phyloP scores from a whole-genome alignment of 495 filamentous ascomycete genomes.

The Daldinia grandis region DNA sequence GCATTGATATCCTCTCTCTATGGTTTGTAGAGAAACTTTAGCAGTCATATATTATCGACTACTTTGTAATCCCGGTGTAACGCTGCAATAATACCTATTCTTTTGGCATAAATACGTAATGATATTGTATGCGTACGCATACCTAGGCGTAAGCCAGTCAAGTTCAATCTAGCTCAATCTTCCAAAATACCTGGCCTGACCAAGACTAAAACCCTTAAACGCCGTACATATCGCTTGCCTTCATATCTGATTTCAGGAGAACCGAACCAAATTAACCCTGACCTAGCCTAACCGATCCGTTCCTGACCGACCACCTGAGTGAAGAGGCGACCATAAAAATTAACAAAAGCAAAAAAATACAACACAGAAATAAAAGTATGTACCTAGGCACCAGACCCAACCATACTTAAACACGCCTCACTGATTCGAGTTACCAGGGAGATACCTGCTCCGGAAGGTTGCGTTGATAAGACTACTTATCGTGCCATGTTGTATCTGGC shows the following conservation, averaged over 20 bases:
- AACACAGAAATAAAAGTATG: not conserved
- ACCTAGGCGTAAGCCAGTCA: not conserved
- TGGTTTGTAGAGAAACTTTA: too few relatives aligned
- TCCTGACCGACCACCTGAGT: slow-evolving; percentile 11
- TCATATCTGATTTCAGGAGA: not conserved
- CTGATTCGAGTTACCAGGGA: slow-evolving; percentile 45
- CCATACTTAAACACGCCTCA: not conserved
- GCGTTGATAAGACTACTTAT: slow-evolving; percentile 74
- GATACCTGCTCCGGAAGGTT: slow-evolving; percentile 55
- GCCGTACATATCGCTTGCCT: slow-evolving; percentile 1
- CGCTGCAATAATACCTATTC: not conserved
- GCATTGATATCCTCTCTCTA: too few relatives aligned
- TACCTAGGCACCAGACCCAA: not conserved
- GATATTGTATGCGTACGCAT: not conserved
- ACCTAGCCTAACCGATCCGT: slow-evolving; percentile 2
- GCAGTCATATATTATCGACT: too few relatives aligned
- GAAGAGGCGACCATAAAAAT: not conserved
- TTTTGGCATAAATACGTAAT: not conserved
- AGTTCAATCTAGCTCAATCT: not conserved
- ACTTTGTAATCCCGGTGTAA: not conserved
- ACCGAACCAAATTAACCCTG: not conserved
- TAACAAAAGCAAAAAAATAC: not conserved
- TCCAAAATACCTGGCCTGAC: not conserved
- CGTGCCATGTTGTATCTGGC: slow-evolving; percentile 88
- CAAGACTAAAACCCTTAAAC: not conserved